phyloP scores from a whole-genome alignment of 2,329 filamentous ascomycete species.

The Monosporascus cannonballus region DNA sequence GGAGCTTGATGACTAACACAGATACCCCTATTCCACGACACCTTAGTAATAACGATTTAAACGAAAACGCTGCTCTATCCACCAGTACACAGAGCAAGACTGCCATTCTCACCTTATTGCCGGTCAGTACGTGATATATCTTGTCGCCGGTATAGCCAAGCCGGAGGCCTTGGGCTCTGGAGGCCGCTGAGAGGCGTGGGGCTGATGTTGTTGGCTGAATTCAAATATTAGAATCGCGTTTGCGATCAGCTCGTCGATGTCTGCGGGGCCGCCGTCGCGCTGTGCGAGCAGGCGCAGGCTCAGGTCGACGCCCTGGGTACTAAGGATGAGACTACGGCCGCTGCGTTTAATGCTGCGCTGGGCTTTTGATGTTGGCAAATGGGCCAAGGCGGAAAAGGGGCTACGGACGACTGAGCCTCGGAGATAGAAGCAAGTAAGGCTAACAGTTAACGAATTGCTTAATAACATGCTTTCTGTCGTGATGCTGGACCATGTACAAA shows the following conservation, averaged over 20 bases:
- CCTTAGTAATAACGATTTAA: neutral
- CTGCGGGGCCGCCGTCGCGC: conserved; percentile 47
- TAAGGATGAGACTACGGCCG: conserved; percentile 40
- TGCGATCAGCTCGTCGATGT: conserved; percentile 56
- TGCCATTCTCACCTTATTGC: conserved; percentile 13
- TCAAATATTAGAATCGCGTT: conserved; percentile 38
- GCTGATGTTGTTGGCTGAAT: neutral
- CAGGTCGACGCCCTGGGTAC: conserved; percentile 44
- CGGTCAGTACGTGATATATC: conserved; percentile 1
- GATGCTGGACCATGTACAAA: no score
- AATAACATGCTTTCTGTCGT: no score
- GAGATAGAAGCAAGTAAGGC: no score
- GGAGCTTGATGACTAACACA: no score
- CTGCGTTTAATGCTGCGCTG: conserved; percentile 39
- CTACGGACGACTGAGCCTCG: no score
- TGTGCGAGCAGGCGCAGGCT: conserved; percentile 42
- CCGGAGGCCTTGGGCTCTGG: no score
- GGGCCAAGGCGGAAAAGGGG: no score
- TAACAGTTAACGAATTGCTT: no score
- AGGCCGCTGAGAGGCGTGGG: neutral
- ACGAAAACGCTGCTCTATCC: neutral
- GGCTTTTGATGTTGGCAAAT: conserved; percentile 25
- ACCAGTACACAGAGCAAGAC: conserved; percentile 16
- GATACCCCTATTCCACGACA: no score
- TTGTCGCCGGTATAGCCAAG: neutral